Evolutionary conservation across 169 alveolate species (phyloP).

Genomic region (Cryptosporidium viatorum): DNA sequence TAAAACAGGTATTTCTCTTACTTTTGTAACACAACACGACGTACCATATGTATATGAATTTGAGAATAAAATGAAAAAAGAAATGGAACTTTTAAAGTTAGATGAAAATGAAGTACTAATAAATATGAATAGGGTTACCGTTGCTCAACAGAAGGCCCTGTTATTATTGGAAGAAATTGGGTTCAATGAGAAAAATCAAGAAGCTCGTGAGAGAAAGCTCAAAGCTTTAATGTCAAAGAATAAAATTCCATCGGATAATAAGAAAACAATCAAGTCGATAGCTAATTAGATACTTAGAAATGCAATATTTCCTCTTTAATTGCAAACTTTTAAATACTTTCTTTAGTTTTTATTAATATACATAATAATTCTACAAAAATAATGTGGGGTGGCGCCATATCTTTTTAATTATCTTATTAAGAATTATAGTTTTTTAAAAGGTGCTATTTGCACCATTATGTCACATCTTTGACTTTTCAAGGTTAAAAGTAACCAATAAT

Average conservation of each 20-base stretch:
- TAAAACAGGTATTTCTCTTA: constrained; percentile 93
- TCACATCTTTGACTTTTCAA: not conserved
- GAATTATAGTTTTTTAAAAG: not conserved
- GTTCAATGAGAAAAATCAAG: constrained; percentile 58
- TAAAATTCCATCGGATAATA: constrained; percentile 4
- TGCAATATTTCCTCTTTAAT: not conserved
- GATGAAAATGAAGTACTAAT: constrained; percentile 89
- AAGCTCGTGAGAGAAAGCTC: constrained; percentile 37
- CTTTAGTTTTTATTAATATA: not conserved
- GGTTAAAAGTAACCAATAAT: not conserved
- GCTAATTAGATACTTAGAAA: not conserved
- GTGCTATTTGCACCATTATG: constrained; percentile 1
- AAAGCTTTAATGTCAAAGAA: constrained; percentile 32
- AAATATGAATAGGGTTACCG: constrained; percentile 90
- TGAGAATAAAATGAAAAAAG: constrained; percentile 80
- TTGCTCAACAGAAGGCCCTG: constrained; percentile 87
- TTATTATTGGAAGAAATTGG: constrained; percentile 72
- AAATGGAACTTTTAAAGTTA: constrained; percentile 82
- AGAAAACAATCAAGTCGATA: not conserved
- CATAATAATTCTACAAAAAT: not conserved
- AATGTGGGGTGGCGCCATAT: constrained; percentile 36
- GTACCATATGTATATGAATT: constrained; percentile 84
- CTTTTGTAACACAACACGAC: constrained; percentile 91
- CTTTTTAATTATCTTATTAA: not conserved
- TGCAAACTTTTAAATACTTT: not conserved